Percentiles rank a stretch among this genome's conserved stretches.
phyloP scores from a whole-genome alignment of 2,329 filamentous ascomycete genomes.

The Scopulariopsis brevicaulis region DNA sequence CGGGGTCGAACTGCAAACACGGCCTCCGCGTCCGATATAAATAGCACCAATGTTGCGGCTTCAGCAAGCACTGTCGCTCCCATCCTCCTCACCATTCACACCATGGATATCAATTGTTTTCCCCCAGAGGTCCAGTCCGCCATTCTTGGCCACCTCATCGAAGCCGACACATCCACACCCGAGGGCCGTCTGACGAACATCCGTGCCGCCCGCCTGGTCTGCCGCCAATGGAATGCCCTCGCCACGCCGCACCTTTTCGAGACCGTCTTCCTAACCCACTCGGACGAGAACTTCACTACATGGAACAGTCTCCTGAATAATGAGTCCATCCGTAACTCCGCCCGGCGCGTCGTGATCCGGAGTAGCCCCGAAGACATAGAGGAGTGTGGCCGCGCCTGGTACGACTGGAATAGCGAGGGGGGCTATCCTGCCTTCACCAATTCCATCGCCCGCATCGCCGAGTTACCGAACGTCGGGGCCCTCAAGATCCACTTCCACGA shows the following conservation, averaged over 20 bases:
- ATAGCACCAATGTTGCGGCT: too few relatives aligned
- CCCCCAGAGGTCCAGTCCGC: too few relatives aligned
- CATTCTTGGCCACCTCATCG: neutral
- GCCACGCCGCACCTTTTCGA: conserved; percentile 7
- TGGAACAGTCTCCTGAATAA: conserved; percentile 4
- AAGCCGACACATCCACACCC: neutral
- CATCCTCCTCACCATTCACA: too few relatives aligned
- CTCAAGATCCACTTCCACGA: conserved; percentile 6
- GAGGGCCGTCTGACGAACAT: neutral
- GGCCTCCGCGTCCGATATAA: too few relatives aligned
- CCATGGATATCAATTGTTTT: too few relatives aligned
- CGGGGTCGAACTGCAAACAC: too few relatives aligned
- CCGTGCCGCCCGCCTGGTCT: conserved; percentile 9
- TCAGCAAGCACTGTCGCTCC: too few relatives aligned
- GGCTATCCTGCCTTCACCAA: neutral
- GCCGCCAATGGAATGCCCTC: conserved; percentile 8
- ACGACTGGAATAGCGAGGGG: neutral
- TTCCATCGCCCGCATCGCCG: conserved; percentile 5
- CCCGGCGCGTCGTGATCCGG: conserved; percentile 9
- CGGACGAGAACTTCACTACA: neutral
- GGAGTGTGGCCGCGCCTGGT: neutral
- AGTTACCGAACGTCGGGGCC: conserved; percentile 6
- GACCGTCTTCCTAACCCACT: conserved; percentile 1
- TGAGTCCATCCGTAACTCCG: neutral
- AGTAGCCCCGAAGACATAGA: conserved; percentile 5